These are phyloP conservation scores for Saccharum hybrid DNA, from an alignment of 202 grass and related monocot genomes.

Conservation along the genomic window DNA sequence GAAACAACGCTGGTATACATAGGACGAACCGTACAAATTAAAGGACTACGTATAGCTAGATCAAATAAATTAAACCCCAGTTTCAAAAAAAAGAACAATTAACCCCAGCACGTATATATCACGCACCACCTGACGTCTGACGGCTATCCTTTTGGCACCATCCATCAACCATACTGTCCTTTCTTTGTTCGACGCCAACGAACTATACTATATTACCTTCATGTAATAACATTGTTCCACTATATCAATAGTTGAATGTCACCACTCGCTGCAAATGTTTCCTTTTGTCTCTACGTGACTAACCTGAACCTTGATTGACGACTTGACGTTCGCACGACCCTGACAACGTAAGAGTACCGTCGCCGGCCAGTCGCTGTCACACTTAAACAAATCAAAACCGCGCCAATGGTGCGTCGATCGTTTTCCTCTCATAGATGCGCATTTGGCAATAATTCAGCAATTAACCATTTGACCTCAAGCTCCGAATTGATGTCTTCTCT, in stretches of 20 bases:
- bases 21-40: too few species aligned
- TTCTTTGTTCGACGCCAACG: background rate
- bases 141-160: background rate
- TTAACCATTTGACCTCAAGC: background rate
- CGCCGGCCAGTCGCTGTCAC: constrained; percentile 30
- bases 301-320: background rate
- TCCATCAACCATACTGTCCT: background rate
- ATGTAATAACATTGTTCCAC: background rate
- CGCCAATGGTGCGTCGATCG: background rate
- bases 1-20: too few species aligned
- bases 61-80: too few species aligned
- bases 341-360: background rate
- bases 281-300: background rate
- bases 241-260: background rate
- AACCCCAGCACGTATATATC: too few species aligned
- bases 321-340: background rate
- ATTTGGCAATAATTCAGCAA: constrained; percentile 35
- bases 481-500: background rate
- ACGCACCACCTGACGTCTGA: background rate
- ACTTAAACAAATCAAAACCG: constrained; percentile 21
- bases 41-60: too few species aligned
- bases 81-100: too few species aligned
- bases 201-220: background rate
- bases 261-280: background rate
- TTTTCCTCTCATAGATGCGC: constrained; percentile 13